Percentiles rank a stretch among this genome's conserved stretches.
Evolutionary conservation across 768 basidiomycete species (phyloP).

Genomic region (Cytidiella melzeri): DNA sequence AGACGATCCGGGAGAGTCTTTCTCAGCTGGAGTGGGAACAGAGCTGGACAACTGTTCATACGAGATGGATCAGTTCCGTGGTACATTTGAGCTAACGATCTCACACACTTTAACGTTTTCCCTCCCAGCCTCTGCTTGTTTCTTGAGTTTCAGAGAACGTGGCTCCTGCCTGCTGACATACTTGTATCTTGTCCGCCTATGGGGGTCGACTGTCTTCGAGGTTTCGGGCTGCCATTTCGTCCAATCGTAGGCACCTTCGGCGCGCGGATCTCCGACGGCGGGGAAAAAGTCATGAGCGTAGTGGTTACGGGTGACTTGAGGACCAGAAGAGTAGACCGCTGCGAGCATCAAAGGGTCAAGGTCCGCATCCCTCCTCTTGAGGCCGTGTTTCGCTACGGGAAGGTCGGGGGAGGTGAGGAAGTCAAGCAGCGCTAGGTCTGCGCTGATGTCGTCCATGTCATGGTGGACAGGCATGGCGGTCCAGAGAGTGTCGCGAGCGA

Average conservation of each 20-base stretch:
- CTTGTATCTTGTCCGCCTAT: slow-evolving; percentile 38
- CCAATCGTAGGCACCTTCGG: slow-evolving; percentile 54
- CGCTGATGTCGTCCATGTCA: slow-evolving; percentile 21
- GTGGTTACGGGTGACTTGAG: slow-evolving; percentile 80
- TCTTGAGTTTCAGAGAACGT: slow-evolving; percentile 49
- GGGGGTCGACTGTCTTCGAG: slow-evolving; percentile 27
- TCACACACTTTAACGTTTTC: slow-evolving; percentile 53
- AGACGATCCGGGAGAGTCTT: slow-evolving; percentile 12
- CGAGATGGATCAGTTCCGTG: too few relatives aligned
- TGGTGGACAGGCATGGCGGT: slow-evolving; percentile 20
- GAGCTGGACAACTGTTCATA: neutral
- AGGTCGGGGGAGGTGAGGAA: slow-evolving; percentile 42
- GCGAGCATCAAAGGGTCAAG: slow-evolving; percentile 79
- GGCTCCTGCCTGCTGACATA: slow-evolving; percentile 78
- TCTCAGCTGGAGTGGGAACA: neutral
- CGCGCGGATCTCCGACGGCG: slow-evolving; percentile 43
- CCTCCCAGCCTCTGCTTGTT: slow-evolving; percentile 20
- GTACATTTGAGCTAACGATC: too few relatives aligned
- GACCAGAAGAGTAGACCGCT: slow-evolving; percentile 66
- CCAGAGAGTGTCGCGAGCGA: neutral
- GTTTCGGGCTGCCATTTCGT: slow-evolving; percentile 47
- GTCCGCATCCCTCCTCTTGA: slow-evolving; percentile 61
- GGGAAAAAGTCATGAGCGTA: slow-evolving; percentile 79
- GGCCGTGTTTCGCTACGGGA: slow-evolving; percentile 34
- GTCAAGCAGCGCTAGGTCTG: slow-evolving; percentile 61